These are phyloP conservation scores for Physcomitrium patens DNA, from an alignment of 225 moss, liverwort and hornwort species.

Conservation along the genomic window DNA sequence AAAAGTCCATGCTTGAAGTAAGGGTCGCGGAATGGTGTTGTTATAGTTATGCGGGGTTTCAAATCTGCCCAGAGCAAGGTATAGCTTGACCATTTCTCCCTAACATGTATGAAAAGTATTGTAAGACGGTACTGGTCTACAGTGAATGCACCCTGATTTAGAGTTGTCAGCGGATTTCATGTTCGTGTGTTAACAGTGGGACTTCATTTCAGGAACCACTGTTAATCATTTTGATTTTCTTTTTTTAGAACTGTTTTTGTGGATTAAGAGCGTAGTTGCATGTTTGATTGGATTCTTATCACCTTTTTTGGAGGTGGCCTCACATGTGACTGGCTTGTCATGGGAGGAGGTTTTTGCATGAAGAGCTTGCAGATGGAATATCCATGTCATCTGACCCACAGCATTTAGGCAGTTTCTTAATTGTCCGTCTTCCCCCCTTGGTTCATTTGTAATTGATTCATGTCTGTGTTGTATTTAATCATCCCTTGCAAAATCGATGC, in stretches of 20 bases:
- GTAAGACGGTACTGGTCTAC: no score
- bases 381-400: constrained; percentile 2
- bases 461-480: constrained; percentile 14
- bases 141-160: no score
- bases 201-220: background rate
- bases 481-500: constrained; percentile 32
- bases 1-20: background rate
- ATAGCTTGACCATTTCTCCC: no score
- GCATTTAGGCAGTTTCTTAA: background rate
- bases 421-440: background rate
- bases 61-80: no score
- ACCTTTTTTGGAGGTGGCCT: no score
- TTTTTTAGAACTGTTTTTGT: background rate
- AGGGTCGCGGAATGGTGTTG: background rate
- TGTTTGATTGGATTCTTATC: background rate
- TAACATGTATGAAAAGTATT: no score
- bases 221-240: background rate
- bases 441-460: background rate
- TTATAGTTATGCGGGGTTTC: background rate
- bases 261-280: background rate
- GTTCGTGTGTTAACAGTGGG: no score
- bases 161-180: no score
- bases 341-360: background rate
- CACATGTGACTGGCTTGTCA: no score
- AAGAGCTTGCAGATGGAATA: background rate